Evolutionary conservation across 2,329 filamentous ascomycete species (phyloP).

Genomic region (Penicillium concentricum): DNA sequence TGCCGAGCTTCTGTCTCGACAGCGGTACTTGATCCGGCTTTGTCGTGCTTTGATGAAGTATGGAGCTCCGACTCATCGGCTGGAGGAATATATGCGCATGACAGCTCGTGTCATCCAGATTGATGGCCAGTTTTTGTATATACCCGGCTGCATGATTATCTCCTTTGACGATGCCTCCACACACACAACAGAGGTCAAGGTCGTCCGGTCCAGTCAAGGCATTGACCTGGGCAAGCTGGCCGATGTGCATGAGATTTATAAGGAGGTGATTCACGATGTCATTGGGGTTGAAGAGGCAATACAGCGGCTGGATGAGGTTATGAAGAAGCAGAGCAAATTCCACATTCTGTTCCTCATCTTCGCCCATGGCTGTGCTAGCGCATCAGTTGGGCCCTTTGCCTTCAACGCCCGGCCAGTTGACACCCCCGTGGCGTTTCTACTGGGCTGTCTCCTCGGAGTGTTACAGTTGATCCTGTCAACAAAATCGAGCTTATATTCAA

Average conservation of each 20-base stretch:
- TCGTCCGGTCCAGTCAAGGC: constrained; percentile 43
- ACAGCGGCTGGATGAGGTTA: constrained; percentile 52
- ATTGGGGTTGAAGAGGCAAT: constrained; percentile 48
- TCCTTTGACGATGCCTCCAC: constrained; percentile 66
- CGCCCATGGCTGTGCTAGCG: constrained; percentile 73
- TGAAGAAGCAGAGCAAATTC: constrained; percentile 57
- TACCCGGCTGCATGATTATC: constrained; percentile 91
- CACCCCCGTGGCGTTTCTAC: constrained; percentile 71
- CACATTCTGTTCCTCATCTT: constrained; percentile 56
- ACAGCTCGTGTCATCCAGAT: constrained; percentile 85
- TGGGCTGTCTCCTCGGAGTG: constrained; percentile 71
- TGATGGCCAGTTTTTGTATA: constrained; percentile 83
- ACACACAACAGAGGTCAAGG: constrained; percentile 48
- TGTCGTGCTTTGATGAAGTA: constrained; percentile 86
- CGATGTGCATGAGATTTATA: constrained; percentile 49
- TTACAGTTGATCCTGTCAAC: constrained; percentile 74
- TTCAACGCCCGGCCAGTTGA: constrained; percentile 76
- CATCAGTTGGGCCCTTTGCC: constrained; percentile 74
- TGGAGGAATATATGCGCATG: constrained; percentile 90
- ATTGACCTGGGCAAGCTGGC: constrained; percentile 45
- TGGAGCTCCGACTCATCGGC: constrained; percentile 83
- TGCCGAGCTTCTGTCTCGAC: constrained; percentile 70
- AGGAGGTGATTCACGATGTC: constrained; percentile 49
- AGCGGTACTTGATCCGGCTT: constrained; percentile 79
- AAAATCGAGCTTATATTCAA: constrained; percentile 65